Conservation (phyloP, 441 rosid species). For the Adansonia gregorii region DNA sequence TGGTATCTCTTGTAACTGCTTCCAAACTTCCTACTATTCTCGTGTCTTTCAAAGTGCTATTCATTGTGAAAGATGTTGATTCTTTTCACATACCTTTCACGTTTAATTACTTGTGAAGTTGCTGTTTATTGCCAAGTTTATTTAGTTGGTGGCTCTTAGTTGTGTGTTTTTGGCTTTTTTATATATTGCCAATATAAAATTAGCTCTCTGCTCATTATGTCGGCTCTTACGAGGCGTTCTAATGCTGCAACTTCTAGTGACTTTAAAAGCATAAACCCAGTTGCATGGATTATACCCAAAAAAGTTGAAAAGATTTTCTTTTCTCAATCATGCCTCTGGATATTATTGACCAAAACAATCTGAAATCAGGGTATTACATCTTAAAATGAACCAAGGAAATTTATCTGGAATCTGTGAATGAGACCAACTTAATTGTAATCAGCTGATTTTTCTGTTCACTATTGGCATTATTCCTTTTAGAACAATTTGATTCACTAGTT, state of each 20-base stretch:
- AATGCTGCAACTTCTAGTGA: neutral
- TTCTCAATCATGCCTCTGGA: neutral
- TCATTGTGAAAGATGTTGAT: neutral
- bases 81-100: neutral
- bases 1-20: conserved; percentile 46
- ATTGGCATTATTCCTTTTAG: neutral
- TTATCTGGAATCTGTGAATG: neutral
- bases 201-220: neutral
- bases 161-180: neutral
- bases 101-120: conserved; percentile 5
- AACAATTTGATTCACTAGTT: conserved; percentile 3
- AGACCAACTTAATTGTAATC: conserved; percentile 1
- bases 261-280: neutral
- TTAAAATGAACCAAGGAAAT: neutral
- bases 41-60: neutral
- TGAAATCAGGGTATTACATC: neutral
- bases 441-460: neutral
- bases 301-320: neutral
- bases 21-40: conserved; percentile 16
- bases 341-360: neutral
- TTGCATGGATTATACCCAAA: conserved; percentile 8
- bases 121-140: conserved; percentile 7
- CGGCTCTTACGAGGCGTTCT: neutral
- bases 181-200: neutral
- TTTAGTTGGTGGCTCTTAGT: neutral